Percentiles rank a stretch among this genome's conserved stretches.
Evolutionary conservation across 192 early-diverging fungal genomes (phyloP).

Genomic region (Mortierella alpina): DNA sequence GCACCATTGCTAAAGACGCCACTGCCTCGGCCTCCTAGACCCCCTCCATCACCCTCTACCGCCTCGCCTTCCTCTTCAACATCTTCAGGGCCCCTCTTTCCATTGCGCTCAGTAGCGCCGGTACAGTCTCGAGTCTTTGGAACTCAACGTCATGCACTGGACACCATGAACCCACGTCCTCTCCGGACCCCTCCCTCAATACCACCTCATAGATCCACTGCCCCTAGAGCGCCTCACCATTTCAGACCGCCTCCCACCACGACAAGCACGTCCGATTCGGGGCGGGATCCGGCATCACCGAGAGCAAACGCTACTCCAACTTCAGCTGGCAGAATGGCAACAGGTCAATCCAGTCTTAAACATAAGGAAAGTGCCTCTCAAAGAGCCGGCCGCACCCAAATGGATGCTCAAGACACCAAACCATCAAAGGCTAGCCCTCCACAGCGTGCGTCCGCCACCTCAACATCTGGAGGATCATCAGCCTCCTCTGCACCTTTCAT

Average conservation of each 20-base stretch:
- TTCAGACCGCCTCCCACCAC: not conserved
- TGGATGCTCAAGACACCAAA: no score
- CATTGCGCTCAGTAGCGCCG: constrained; percentile 41
- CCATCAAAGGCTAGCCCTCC: no score
- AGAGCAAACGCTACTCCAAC: no score
- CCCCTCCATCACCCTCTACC: not conserved
- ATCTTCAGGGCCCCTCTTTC: constrained; percentile 19
- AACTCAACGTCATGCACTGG: constrained; percentile 35
- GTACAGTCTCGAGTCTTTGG: constrained; percentile 39
- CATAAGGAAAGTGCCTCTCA: no score
- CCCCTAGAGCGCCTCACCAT: constrained; percentile 13
- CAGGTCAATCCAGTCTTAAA: no score
- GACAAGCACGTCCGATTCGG: not conserved
- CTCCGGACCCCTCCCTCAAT: constrained; percentile 4
- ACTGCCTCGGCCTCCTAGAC: constrained; percentile 1
- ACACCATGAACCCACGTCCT: constrained; percentile 16
- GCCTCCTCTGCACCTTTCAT: constrained; percentile 3
- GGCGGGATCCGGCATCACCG: no score
- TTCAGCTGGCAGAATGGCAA: no score
- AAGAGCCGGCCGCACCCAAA: no score
- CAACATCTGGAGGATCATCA: not conserved
- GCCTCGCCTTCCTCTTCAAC: not conserved
- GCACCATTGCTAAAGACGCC: not conserved
- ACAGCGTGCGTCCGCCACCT: not conserved
- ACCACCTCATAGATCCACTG: not conserved